Evolutionary conservation across 192 early-diverging fungal genomes (phyloP), one percentile per base, ranked within the genome.

Genomic region (Coemansia sp.): DNA sequence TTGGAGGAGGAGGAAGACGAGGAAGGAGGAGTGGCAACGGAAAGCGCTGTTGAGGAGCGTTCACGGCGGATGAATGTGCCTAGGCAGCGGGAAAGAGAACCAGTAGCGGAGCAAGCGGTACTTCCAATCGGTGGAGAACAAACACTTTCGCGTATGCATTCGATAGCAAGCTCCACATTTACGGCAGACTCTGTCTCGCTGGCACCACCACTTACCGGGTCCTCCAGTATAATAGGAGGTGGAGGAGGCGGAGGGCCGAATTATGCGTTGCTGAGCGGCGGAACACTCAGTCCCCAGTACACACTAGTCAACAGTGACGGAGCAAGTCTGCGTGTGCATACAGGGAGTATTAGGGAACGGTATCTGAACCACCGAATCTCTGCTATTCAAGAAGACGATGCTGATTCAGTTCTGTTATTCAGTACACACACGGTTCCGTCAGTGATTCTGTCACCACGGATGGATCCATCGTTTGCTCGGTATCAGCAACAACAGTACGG

Each of bases 341-440:
- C 79, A 13, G 79, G 79, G 4, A 82, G 79, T 39, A 82, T 82
- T 15, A 71, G 79, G 42, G 79, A 81, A 71, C 79, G 79, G 40
- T 51, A 81, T 49, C 62, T 72, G 13, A 65, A 81, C 45, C 60
- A 61, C 11, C 68, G 65, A 4, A 71, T 71, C 8, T 72, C 78
- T 42, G 72, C 72, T 11, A 80, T 73, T 32, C 68, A 72, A 41
- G 73, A 81, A 41, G 73, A 76, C 45, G 78, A 81, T 41, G 62
- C 76, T 0, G 78, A 73, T 22, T 80, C 78, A 8, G 32, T 41
- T 37, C 19, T 78, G 42, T 10, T 72, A 1, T 71, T 74, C 64
- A 69, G 39, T 43, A 54, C 46, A 41, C 54, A 22, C 41, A 69
- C 39, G 56, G 61, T 22, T 15, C 58, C 18, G 49, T 46, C 21